phyloP scores from a whole-genome alignment of 1,284 basidiomycete genomes.

The Rhodotorula sp. region DNA sequence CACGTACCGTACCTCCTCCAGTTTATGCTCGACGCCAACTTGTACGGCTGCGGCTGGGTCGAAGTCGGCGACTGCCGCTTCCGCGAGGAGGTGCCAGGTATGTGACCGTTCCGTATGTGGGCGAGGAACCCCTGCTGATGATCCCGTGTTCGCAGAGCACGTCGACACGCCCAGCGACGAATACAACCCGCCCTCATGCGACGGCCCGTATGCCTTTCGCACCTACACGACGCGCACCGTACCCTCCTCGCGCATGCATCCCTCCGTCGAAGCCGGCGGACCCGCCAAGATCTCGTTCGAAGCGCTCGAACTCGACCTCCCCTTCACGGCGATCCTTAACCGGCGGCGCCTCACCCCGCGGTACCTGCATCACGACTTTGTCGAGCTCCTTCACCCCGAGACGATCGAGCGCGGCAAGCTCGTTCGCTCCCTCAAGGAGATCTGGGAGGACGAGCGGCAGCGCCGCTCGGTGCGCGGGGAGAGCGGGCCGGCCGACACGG shows the following conservation, averaged over 20 bases:
- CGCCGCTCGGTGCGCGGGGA: slow-evolving; percentile 65
- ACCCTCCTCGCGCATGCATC: slow-evolving; percentile 14
- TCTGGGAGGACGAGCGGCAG: slow-evolving; percentile 90
- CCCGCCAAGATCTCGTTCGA: slow-evolving; percentile 36
- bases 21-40: slow-evolving; percentile 92
- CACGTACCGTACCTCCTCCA: slow-evolving; percentile 88
- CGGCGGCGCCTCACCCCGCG: slow-evolving; percentile 67
- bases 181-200: slow-evolving; percentile 29
- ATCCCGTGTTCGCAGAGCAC: slow-evolving; percentile 1
- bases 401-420: slow-evolving; percentile 67
- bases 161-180: slow-evolving; percentile 10
- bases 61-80: slow-evolving; percentile 61
- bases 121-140: background rate
- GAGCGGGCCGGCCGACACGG: slow-evolving; percentile 31
- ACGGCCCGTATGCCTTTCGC: slow-evolving; percentile 26
- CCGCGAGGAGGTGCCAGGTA: slow-evolving; percentile 56
- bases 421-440: slow-evolving; percentile 81
- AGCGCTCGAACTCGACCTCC: slow-evolving; percentile 78
- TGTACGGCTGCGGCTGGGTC: slow-evolving; percentile 92
- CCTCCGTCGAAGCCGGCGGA: slow-evolving; percentile 14
- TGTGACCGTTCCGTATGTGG: background rate
- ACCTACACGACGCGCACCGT: slow-evolving; percentile 34
- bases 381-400: slow-evolving; percentile 60
- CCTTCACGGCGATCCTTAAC: slow-evolving; percentile 82
- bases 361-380: slow-evolving; percentile 71